These are phyloP conservation scores for Ophiocordyceps camponoti-rufipedis DNA, from an alignment of 2,329 filamentous ascomycete genomes.

Conservation along the genomic window DNA sequence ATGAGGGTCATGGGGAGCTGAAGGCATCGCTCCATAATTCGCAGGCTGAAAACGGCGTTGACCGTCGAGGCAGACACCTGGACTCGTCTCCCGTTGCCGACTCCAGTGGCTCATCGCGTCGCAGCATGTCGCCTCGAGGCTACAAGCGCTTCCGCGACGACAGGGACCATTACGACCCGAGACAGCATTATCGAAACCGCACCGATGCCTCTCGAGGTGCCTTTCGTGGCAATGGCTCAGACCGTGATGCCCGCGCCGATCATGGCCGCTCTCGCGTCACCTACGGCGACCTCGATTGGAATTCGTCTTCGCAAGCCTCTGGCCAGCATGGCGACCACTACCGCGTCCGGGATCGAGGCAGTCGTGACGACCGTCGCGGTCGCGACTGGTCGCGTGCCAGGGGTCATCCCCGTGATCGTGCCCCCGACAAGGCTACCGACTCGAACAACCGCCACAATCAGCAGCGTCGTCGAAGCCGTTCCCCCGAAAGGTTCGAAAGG, in stretches of 20 bases:
- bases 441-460: conserved; percentile 29
- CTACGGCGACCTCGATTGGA: conserved; percentile 2
- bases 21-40: conserved; percentile 78
- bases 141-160: conserved; percentile 51
- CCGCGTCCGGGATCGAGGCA: conserved; percentile 16
- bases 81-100: conserved; percentile 38
- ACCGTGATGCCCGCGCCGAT: conserved; percentile 5
- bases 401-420: conserved; percentile 11
- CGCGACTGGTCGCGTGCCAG: conserved; percentile 18
- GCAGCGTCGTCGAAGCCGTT: conserved; percentile 35
- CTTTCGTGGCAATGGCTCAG: conserved; percentile 14
- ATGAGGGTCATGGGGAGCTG: conserved; percentile 42
- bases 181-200: conserved; percentile 43
- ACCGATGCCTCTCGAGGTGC: conserved; percentile 34
- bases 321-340: conserved; percentile 7
- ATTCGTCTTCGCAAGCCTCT: background rate
- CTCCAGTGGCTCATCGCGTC: conserved; percentile 22
- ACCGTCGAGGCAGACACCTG: conserved; percentile 74
- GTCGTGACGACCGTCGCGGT: conserved; percentile 7
- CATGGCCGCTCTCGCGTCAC: conserved; percentile 1
- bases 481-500: conserved; percentile 23
- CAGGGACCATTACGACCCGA: conserved; percentile 34
- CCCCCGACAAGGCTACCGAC: conserved; percentile 6
- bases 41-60: conserved; percentile 66
- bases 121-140: conserved; percentile 42